Evolutionary conservation across 768 basidiomycete genomes (phyloP).

Genomic region (Chalciporus pseudorubinellus): DNA sequence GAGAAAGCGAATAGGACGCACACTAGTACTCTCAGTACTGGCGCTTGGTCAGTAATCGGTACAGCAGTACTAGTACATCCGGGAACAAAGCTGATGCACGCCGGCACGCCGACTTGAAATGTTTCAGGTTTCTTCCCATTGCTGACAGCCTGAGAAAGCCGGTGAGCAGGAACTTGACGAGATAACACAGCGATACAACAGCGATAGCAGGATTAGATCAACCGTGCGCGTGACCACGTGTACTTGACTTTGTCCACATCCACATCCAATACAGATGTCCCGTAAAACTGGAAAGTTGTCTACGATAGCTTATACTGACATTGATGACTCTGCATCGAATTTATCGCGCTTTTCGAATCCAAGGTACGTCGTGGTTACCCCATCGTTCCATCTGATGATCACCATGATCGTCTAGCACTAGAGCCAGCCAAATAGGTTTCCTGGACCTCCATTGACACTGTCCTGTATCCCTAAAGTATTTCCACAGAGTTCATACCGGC

Average conservation of each 20-base stretch:
- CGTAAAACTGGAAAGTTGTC: background rate
- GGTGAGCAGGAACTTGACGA: too few species aligned
- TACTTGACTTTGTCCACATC: background rate
- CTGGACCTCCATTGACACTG: background rate
- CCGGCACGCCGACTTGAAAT: too few species aligned
- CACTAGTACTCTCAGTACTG: too few species aligned
- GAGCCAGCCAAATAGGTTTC: slow-evolving; percentile 16
- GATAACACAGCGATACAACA: background rate
- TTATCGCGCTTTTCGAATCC: slow-evolving; percentile 7
- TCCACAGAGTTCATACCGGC: slow-evolving; percentile 9
- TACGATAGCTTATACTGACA: background rate
- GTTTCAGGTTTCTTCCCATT: too few species aligned
- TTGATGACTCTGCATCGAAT: slow-evolving; percentile 13
- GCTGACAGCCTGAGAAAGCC: too few species aligned
- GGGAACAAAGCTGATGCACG: too few species aligned
- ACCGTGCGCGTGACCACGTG: background rate
- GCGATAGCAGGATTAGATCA: background rate
- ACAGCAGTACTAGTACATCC: too few species aligned
- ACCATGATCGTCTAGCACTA: slow-evolving; percentile 1
- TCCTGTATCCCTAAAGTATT: background rate
- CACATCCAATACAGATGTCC: background rate
- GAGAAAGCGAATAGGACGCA: too few species aligned
- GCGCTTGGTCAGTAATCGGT: too few species aligned
- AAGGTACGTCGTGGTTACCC: slow-evolving; percentile 9
- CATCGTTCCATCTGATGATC: background rate